phyloP scores from a whole-genome alignment of 176 grass and related monocot genomes.

The Alopecurus myosuroides region DNA sequence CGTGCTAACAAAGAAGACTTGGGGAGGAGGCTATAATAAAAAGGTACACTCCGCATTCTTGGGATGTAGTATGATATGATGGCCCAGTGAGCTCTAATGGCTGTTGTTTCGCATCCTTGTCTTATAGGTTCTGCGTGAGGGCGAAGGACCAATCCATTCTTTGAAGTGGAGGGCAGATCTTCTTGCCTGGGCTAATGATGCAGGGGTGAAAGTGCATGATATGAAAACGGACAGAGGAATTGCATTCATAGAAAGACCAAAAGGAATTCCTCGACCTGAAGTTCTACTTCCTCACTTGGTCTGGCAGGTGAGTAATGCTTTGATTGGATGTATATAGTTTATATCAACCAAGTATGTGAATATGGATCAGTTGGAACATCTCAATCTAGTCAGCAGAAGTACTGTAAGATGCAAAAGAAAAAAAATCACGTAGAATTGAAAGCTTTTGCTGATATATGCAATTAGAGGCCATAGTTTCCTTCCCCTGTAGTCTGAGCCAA shows the following conservation, averaged over 20 bases:
- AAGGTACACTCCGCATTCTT: conserved; percentile 47
- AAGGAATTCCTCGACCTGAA: conserved; percentile 71
- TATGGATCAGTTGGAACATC: neutral
- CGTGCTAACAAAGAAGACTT: conserved; percentile 65
- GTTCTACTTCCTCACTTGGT: conserved; percentile 94
- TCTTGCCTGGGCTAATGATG: conserved; percentile 95
- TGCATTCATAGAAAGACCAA: conserved; percentile 91
- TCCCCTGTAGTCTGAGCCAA: neutral
- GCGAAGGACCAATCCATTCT: conserved; percentile 94
- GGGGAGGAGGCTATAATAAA: conserved; percentile 79
- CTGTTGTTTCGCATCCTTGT: conserved; percentile 1
- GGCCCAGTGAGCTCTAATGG: neutral
- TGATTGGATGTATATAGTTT: neutral
- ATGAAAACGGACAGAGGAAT: conserved; percentile 84
- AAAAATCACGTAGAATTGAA: neutral
- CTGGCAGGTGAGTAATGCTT: conserved; percentile 70
- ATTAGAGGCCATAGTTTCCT: neutral
- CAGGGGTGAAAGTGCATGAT: conserved; percentile 94
- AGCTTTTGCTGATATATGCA: neutral
- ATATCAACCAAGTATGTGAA: neutral
- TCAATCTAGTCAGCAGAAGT: neutral
- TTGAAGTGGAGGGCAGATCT: conserved; percentile 93
- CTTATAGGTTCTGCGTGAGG: conserved; percentile 76
- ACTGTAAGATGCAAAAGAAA: neutral
- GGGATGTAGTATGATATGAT: conserved; percentile 24